Evolutionary conservation across 805 yeast species (phyloP).

Genomic region (Hyphopichia homilentoma): DNA sequence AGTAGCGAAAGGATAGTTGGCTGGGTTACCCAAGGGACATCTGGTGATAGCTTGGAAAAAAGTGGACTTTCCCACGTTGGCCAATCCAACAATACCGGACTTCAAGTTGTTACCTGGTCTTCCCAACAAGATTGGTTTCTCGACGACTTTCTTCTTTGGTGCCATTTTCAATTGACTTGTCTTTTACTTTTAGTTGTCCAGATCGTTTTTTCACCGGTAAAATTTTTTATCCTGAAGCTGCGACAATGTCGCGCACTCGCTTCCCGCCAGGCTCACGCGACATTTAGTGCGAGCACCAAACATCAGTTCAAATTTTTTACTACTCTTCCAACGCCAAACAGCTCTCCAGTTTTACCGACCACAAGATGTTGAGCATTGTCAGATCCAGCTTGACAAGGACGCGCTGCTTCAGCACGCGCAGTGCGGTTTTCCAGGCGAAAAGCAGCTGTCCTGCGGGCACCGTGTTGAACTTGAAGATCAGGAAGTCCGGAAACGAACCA

Average conservation of each 20-base stretch:
- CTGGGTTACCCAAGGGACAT: slow-evolving; percentile 92
- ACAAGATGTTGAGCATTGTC: too few species aligned
- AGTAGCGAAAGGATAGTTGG: slow-evolving; percentile 97
- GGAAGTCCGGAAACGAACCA: slow-evolving; percentile 80
- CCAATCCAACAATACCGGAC: slow-evolving; percentile 90
- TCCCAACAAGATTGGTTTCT: slow-evolving; percentile 73
- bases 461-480: slow-evolving; percentile 63
- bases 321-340: too few species aligned
- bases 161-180: slow-evolving; percentile 47
- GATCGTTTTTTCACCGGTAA: slow-evolving; percentile 2
- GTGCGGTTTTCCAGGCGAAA: slow-evolving; percentile 5
- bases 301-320: too few species aligned
- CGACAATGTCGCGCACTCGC: too few species aligned
- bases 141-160: slow-evolving; percentile 63
- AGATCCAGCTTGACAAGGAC: too few species aligned
- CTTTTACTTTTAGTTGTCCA: slow-evolving; percentile 1
- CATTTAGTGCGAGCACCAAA: slow-evolving; percentile 1
- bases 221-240: background rate
- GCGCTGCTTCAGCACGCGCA: too few species aligned
- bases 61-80: slow-evolving; percentile 94
- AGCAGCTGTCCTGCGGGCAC: slow-evolving; percentile 65
- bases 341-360: too few species aligned
- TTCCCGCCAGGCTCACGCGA: background rate
- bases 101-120: slow-evolving; percentile 57
- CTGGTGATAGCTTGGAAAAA: slow-evolving; percentile 96